These are phyloP conservation scores for Fraxinus anomala DNA, from an alignment of 257 asterid genomes.

Conservation along the genomic window DNA sequence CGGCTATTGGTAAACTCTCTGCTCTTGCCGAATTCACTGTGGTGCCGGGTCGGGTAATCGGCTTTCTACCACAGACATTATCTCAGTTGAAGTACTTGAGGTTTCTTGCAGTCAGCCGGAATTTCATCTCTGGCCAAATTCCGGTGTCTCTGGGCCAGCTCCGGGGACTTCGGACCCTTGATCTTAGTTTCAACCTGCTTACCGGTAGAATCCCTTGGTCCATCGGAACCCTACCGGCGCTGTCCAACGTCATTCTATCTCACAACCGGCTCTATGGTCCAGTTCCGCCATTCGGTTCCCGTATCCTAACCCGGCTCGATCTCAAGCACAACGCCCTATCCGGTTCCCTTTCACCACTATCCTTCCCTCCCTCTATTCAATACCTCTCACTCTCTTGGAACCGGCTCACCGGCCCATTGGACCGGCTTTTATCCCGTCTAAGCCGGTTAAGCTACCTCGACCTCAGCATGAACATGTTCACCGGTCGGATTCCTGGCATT, in stretches of 20 bases:
- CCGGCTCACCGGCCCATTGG: constrained; percentile 69
- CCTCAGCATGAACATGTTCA: constrained; percentile 73
- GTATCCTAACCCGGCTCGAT: constrained; percentile 68
- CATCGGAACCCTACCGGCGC: constrained; percentile 57
- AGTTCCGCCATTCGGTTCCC: constrained; percentile 62
- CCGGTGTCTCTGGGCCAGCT: constrained; percentile 68
- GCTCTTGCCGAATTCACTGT: constrained; percentile 70
- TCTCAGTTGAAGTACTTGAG: constrained; percentile 56
- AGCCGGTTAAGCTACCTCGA: constrained; percentile 69
- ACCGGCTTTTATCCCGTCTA: constrained; percentile 42
- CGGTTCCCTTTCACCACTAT: constrained; percentile 55
- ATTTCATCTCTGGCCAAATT: constrained; percentile 66
- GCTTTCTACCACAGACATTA: constrained; percentile 59
- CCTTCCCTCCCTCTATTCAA: constrained; percentile 68
- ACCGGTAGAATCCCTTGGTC: constrained; percentile 57
- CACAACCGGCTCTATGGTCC: constrained; percentile 72
- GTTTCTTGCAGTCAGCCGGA: constrained; percentile 70
- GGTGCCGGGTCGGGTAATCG: constrained; percentile 80
- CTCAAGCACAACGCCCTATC: constrained; percentile 70
- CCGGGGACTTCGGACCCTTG: constrained; percentile 61
- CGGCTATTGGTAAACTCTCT: constrained; percentile 77
- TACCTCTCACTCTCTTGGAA: constrained; percentile 80
- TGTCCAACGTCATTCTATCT: constrained; percentile 66
- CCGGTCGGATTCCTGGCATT: constrained; percentile 62
- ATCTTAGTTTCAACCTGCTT: constrained; percentile 74